Evolutionary conservation across 495 filamentous ascomycete species (phyloP), one percentile per base, ranked within the genome.

Genomic region (Pseudotulostoma volvatum): DNA sequence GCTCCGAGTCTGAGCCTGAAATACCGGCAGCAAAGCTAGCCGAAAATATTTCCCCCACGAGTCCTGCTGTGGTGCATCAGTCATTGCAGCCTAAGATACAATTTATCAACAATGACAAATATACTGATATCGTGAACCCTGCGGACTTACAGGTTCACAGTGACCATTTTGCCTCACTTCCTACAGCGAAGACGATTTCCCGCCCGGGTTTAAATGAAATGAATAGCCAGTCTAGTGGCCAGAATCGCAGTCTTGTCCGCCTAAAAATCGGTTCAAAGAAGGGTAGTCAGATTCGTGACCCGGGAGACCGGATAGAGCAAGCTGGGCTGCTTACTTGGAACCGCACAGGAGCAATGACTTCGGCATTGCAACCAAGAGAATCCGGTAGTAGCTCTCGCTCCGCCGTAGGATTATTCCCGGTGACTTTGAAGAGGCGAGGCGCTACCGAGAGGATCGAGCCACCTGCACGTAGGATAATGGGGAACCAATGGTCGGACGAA

Each of bases 51-150:
- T 28, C n/a, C n/a, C n/a, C n/a, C n/a, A n/a, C n/a, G n/a, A n/a
- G n/a, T n/a, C n/a, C n/a, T n/a, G n/a, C n/a, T n/a, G n/a, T n/a
- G n/a, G n/a, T n/a, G n/a, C n/a, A 28, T 28, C 23, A 28, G 23
- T 11, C 5, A 28, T 28, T 28, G 11, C 23, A 28, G 23, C 34
- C 11, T 3, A 42, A 43, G 19, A 7, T 15, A 3, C 28, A 39
- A 3, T 41, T 45, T 16, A 39, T 49, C 19, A 34, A 49, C 19
- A 36, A 9, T 21, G 9, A 45, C 34, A 45, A 42, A n/a, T 4
- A 8, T 14, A 9, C 19, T 1, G 14, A 37, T 7, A 30, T 30
- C 9, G 19, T 40, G 7, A 31, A 34, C 30, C 23, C 25, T 23
- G 18, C 2, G 14, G 31, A 41, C 30, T 14, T 23, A 11, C 23